Base-by-base conservation (phyloP, 768 basidiomycete species). In the Russula ochroleuca region DNA sequence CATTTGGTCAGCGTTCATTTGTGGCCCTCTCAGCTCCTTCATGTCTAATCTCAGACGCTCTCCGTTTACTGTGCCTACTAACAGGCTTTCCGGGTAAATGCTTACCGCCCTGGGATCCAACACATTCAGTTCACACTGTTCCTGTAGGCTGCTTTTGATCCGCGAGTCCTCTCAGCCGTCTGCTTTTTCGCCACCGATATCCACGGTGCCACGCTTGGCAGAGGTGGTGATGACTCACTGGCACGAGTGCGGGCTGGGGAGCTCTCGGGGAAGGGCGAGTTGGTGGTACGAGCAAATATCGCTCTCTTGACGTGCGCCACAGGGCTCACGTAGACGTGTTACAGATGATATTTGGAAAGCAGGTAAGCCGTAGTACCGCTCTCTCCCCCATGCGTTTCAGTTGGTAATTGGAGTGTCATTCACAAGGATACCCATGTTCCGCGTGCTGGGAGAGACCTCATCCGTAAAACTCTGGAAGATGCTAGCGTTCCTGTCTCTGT, bases 171-270 rank as follows among this genome's bases (percentile, higher is more conserved):
- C 3, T 79, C 95, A 0, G 81, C 91, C 0, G 90, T 96, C 47
- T 97, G 94, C 76, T 98, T 92, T 78, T 98, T 98, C 71, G 93
- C 90, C 2, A 98, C 96, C 17, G 94, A 96, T 72, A 85, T 98
- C 51, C 96, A 98, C 74, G 80, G 80, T 53, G 91, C 91, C 1
- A 85, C 92, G 0, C 85, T 98, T 23, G 94, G 95, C 6, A 85
- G 87, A 70, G 84, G 81, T 19, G 63, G 63, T 33, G 95, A 96
- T 70, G 85, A 98, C 73, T 85, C 92, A 3, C 85, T 98, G 51
- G 75, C 77, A 49, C 83, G 83, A 60, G 91, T 92, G 52, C 78
- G 76, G 50, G 84, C 83, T 2, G 94, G 95, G 2, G 89, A 92
- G 62, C 73, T 98, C 62, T 80, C 77, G 5, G 83, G 81, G 17